These are phyloP conservation scores for Leccinum subrobustum DNA, from an alignment of 1,284 basidiomycete genomes.

Conservation along the genomic window DNA sequence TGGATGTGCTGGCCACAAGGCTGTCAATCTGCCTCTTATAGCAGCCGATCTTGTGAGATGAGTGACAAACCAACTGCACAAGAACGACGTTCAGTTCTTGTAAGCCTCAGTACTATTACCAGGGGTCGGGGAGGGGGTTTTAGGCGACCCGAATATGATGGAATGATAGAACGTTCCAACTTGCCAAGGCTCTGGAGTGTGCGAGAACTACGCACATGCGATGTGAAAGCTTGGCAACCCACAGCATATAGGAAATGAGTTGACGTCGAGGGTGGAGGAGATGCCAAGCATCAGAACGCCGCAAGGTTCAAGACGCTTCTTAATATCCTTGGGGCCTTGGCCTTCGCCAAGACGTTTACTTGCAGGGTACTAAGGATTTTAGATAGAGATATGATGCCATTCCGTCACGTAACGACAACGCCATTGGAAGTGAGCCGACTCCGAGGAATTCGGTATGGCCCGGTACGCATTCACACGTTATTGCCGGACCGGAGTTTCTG, in stretches of 20 bases:
- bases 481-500: too few relatives aligned
- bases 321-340: conserved; percentile 39
- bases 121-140: not conserved
- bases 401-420: not conserved
- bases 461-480: not conserved
- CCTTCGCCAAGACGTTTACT: conserved; percentile 56
- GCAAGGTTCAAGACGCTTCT: conserved; percentile 51
- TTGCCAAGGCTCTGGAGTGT: conserved; percentile 69
- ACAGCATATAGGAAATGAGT: conserved; percentile 38
- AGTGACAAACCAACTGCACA: conserved; percentile 51
- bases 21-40: conserved; percentile 41
- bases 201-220: conserved; percentile 49
- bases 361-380: conserved; percentile 38
- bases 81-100: not conserved
- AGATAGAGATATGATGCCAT: not conserved
- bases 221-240: conserved; percentile 2
- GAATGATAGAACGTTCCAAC: conserved; percentile 51
- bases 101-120: conserved; percentile 32
- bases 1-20: conserved; percentile 43
- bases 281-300: conserved; percentile 55
- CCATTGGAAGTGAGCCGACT: not conserved
- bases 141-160: conserved; percentile 56
- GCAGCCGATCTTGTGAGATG: conserved; percentile 60
- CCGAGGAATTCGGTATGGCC: not conserved
- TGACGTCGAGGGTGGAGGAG: conserved; percentile 50